Percentiles rank a stretch among this genome's conserved stretches.
These are phyloP conservation scores for Arthrinium phaeospermum DNA, from an alignment of 2,329 filamentous ascomycete species.

Conservation along the genomic window DNA sequence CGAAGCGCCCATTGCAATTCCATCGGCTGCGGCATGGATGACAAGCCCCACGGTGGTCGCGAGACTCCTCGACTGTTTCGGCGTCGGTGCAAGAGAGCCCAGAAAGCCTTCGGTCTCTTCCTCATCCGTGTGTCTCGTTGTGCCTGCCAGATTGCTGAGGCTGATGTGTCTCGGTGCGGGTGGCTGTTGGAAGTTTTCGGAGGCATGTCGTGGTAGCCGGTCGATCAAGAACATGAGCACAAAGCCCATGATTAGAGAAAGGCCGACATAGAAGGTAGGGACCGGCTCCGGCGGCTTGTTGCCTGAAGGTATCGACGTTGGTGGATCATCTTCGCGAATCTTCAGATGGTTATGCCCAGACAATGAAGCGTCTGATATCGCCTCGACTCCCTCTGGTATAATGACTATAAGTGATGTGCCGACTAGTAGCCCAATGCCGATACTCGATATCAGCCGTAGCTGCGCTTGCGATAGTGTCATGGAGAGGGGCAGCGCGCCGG, in stretches of 20 bases:
- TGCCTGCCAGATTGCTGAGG: slow-evolving; percentile 75
- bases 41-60: slow-evolving; percentile 94
- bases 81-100: slow-evolving; percentile 61
- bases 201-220: slow-evolving; percentile 76
- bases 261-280: slow-evolving; percentile 80
- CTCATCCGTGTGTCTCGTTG: slow-evolving; percentile 54
- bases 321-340: slow-evolving; percentile 26
- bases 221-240: slow-evolving; percentile 97
- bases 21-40: slow-evolving; percentile 93
- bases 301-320: slow-evolving; percentile 45
- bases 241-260: slow-evolving; percentile 87
- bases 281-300: slow-evolving; percentile 35
- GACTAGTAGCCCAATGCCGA: slow-evolving; percentile 92
- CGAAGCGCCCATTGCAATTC: slow-evolving; percentile 93
- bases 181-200: slow-evolving; percentile 66
- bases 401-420: slow-evolving; percentile 96
- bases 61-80: slow-evolving; percentile 65
- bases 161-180: slow-evolving; percentile 84
- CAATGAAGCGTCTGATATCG: slow-evolving; percentile 69
- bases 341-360: slow-evolving; percentile 23
- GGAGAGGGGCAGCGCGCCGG: slow-evolving; percentile 87
- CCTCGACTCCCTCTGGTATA: slow-evolving; percentile 95
- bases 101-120: slow-evolving; percentile 65
- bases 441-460: slow-evolving; percentile 85
- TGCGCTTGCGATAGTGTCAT: slow-evolving; percentile 87